These are phyloP conservation scores for Coccomyxa sp. DNA, from an alignment of 139 green algal species.

Conservation along the genomic window DNA sequence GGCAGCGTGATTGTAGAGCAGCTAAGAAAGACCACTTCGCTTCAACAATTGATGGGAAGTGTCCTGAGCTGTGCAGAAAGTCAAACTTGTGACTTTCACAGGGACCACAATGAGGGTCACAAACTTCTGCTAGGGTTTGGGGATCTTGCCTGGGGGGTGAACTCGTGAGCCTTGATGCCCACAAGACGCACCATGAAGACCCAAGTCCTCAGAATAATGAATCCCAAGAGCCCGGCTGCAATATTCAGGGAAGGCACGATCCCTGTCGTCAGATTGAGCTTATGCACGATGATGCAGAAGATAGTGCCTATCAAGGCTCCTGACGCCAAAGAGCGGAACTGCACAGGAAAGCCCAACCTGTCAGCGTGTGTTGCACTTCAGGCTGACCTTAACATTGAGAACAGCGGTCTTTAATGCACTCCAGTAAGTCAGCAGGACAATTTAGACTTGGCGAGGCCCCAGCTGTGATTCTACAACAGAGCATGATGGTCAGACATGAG, in stretches of 20 bases:
- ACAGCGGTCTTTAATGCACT: background rate
- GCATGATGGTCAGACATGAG: background rate
- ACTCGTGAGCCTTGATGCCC: background rate
- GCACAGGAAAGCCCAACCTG: background rate
- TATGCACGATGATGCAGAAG: conserved; percentile 13
- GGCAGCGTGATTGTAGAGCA: background rate
- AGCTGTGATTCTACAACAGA: background rate
- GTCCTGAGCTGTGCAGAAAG: background rate
- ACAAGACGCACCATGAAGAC: background rate
- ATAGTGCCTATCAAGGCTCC: conserved; percentile 2
- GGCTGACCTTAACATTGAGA: background rate
- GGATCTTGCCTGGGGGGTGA: background rate
- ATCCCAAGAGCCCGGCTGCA: conserved; percentile 20
- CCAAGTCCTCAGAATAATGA: conserved; percentile 3
- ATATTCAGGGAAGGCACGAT: conserved; percentile 27
- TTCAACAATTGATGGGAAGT: background rate
- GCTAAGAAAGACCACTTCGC: background rate
- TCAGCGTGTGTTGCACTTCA: no score
- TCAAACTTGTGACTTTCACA: background rate
- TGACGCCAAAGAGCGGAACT: conserved; percentile 4
- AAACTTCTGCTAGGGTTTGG: background rate
- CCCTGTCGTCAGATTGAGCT: conserved; percentile 7
- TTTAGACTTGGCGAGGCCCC: background rate
- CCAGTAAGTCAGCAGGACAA: background rate
- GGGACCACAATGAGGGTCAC: background rate